These are phyloP conservation scores for Fusarium pseudograminearum DNA, from an alignment of 2,329 filamentous ascomycete genomes.

Conservation along the genomic window DNA sequence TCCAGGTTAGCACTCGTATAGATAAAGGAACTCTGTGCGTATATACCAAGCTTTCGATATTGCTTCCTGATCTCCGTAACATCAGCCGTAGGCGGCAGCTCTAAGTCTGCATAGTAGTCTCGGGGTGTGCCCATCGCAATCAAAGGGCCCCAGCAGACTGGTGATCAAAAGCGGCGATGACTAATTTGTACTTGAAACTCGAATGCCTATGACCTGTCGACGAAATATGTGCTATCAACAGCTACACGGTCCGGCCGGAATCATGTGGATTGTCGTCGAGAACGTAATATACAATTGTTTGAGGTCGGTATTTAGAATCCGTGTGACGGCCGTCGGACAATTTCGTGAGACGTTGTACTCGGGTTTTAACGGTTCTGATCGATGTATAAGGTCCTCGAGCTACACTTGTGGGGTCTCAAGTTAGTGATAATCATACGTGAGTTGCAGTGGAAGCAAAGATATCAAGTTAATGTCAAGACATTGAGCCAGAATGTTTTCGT, in stretches of 20 bases:
- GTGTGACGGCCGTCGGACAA: neutral
- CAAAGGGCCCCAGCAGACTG: constrained; percentile 22
- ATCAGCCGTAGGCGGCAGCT: constrained; percentile 75
- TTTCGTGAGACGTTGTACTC: neutral
- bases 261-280: constrained; percentile 16
- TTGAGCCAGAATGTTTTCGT: neutral
- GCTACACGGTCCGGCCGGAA: neutral
- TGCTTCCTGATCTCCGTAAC: constrained; percentile 85
- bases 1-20: constrained; percentile 42
- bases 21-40: neutral
- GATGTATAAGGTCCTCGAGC: neutral
- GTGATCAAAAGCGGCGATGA: constrained; percentile 6
- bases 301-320: neutral
- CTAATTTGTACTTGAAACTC: constrained; percentile 1
- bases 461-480: neutral
- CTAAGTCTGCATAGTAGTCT: constrained; percentile 89
- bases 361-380: neutral
- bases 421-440: constrained; percentile 23
- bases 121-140: constrained; percentile 60
- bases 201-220: neutral
- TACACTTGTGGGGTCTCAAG: neutral
- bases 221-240: constrained; percentile 8
- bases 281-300: neutral
- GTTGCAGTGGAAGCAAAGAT: constrained; percentile 12
- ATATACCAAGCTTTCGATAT: constrained; percentile 82